phyloP scores from a whole-genome alignment of 1,284 basidiomycete species.

The Rhodotorula sp. region DNA sequence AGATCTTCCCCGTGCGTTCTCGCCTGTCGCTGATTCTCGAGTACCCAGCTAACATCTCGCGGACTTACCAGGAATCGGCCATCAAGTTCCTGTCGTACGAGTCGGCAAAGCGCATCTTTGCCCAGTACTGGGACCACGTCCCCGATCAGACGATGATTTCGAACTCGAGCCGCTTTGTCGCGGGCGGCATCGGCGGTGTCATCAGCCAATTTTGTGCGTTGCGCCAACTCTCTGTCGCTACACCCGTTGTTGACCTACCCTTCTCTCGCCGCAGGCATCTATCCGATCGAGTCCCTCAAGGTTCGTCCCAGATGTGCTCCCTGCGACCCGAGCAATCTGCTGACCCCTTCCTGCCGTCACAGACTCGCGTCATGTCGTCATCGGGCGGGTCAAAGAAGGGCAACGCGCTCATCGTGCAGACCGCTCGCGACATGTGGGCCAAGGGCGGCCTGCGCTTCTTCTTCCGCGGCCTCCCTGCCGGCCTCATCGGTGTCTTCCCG shows the following conservation, averaged over 20 bases:
- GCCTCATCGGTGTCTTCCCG: slow-evolving; percentile 54
- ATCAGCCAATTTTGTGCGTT: slow-evolving; percentile 74
- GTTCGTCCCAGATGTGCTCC: slow-evolving; percentile 18
- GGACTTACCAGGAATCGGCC: slow-evolving; percentile 68
- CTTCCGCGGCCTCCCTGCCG: slow-evolving; percentile 81
- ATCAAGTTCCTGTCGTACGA: slow-evolving; percentile 99
- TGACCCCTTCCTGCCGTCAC: slow-evolving; percentile 81
- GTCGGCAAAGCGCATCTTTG: slow-evolving; percentile 90
- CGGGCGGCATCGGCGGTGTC: slow-evolving; percentile 93
- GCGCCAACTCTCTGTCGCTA: too few species aligned
- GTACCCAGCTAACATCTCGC: background rate
- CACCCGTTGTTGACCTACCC: background rate
- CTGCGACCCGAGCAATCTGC: slow-evolving; percentile 46
- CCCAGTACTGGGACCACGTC: slow-evolving; percentile 85
- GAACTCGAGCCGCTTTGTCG: slow-evolving; percentile 86
- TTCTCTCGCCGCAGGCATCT: slow-evolving; percentile 64
- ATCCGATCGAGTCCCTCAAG: slow-evolving; percentile 85
- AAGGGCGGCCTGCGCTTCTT: slow-evolving; percentile 80
- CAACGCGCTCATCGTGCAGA: slow-evolving; percentile 55
- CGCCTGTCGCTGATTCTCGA: background rate
- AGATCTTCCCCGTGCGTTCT: slow-evolving; percentile 75
- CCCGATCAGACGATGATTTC: slow-evolving; percentile 88
- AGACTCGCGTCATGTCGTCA: slow-evolving; percentile 54
- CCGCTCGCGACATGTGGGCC: slow-evolving; percentile 65
- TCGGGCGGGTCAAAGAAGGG: slow-evolving; percentile 34